A percentile compares a stretch with the other conserved stretches of the same genome.
These are phyloP conservation scores for Coprinopsis marcescibilis DNA, from an alignment of 768 basidiomycete species.

Conservation along the genomic window DNA sequence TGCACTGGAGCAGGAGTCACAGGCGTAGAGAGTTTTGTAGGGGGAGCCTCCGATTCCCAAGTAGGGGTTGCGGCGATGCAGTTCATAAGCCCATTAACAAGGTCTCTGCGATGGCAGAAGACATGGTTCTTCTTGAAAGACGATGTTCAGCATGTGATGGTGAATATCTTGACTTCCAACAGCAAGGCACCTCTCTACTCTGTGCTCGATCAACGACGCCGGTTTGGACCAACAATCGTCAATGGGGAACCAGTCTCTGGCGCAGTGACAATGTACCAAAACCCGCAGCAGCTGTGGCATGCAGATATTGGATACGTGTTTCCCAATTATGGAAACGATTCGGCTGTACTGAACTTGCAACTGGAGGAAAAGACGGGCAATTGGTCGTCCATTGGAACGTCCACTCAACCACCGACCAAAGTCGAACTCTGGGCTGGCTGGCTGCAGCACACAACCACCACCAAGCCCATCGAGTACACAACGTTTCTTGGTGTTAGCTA, in stretches of 20 bases:
- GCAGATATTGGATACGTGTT: slow-evolving; percentile 60
- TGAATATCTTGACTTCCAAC: slow-evolving; percentile 43
- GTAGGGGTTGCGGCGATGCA: slow-evolving; percentile 58
- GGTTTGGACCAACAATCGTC: slow-evolving; percentile 36
- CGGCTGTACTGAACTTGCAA: slow-evolving; percentile 32
- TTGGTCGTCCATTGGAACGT: slow-evolving; percentile 62
- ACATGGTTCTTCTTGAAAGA: slow-evolving; percentile 68
- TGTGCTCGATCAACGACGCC: slow-evolving; percentile 62
- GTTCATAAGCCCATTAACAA: slow-evolving; percentile 59
- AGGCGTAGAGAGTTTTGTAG: slow-evolving; percentile 56
- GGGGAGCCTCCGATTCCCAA: slow-evolving; percentile 54
- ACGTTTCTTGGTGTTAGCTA: slow-evolving; percentile 46
- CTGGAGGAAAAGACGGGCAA: slow-evolving; percentile 47
- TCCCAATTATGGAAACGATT: slow-evolving; percentile 16
- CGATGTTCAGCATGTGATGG: slow-evolving; percentile 58
- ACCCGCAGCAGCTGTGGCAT: slow-evolving; percentile 49
- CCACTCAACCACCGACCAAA: slow-evolving; percentile 48
- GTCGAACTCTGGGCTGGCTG: slow-evolving; percentile 64
- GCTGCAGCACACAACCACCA: slow-evolving; percentile 37
- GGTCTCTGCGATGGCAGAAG: slow-evolving; percentile 55
- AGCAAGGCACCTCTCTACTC: slow-evolving; percentile 46
- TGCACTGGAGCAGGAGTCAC: slow-evolving; percentile 37
- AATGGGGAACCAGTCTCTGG: slow-evolving; percentile 24
- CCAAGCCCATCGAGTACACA: slow-evolving; percentile 43
- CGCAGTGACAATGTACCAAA: slow-evolving; percentile 14